Evolutionary conservation across 164 flowering plant species (phyloP), one percentile per base, ranked within the genome.

Genomic region (Vitis labrusca): DNA sequence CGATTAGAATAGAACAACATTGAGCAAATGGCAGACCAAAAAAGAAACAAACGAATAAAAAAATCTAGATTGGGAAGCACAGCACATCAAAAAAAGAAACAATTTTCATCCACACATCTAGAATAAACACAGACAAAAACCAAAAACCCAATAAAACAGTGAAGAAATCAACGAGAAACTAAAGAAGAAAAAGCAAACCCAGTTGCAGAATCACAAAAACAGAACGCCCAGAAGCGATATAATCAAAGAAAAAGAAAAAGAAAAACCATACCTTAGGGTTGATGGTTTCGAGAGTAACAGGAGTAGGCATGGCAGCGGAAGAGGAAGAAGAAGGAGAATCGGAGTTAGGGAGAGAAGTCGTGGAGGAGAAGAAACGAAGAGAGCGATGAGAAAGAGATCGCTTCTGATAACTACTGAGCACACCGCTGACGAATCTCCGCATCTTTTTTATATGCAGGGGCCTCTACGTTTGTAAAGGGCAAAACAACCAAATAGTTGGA

Each of bases 241-340:
- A 56, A 56, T 17, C 19, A 30, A 8, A 50, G 3, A 29, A 44
- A 4, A 62, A 16, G 8, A 23, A 50, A 61, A 61, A 17, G 53
- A 5, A 14, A 51, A 59, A 29, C 49, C 61, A 27, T 48, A 91
- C 97, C 93, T 88, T 92, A 7, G 97, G 97, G 27, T 92, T 92
- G 63, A 92, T 72, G 15, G 77, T 66, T 0, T 84, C 77, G 55
- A 83, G 30, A 50, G 89, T 81, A 37, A 92, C 85, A 63, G 85
- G 72, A 65, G 81, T 72, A 62, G 81, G 78, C 86, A 84, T 84
- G 29, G 82, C 44, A 50, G 75, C 63, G 13, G 65, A 48, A 63
- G 81, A 48, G 19, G 74, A 65, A 59, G 73, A 55, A 30, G 44
- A 54, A 64, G 74, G 14, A 59, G 73, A 58, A 29, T 47, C 27